A percentile compares a stretch with the other conserved stretches of the same genome.
These are phyloP conservation scores for Talaromyces sp. DNA, from an alignment of 2,329 filamentous ascomycete species.

Conservation along the genomic window DNA sequence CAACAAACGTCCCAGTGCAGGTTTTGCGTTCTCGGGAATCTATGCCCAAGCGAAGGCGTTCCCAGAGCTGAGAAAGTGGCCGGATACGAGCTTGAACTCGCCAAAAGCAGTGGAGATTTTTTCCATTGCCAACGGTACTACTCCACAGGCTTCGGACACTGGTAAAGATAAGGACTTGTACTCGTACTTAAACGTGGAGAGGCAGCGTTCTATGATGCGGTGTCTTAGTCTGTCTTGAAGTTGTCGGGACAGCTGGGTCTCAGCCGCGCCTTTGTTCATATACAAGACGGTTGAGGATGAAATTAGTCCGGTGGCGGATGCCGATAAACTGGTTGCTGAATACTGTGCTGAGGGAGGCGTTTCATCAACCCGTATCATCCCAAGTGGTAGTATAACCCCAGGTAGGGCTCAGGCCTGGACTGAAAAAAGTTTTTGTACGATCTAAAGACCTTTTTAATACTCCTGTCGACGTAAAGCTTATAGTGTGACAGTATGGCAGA, in stretches of 20 bases:
- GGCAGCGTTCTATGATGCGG: no score
- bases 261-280: conserved; percentile 23
- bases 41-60: conserved; percentile 24
- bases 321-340: conserved; percentile 20
- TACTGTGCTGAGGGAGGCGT: conserved; percentile 19
- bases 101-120: conserved; percentile 16
- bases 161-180: conserved; percentile 14
- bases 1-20: neutral
- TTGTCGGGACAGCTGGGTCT: conserved; percentile 25
- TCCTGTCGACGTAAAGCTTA: no score
- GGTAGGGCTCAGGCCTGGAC: no score
- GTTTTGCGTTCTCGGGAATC: conserved; percentile 13
- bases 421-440: no score
- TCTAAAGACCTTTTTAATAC: no score
- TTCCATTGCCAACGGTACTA: no score
- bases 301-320: conserved; percentile 21
- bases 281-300: conserved; percentile 29
- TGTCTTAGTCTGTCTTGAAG: no score
- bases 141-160: no score
- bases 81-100: conserved; percentile 14
- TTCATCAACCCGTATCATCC: no score
- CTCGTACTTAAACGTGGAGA: conserved; percentile 22
- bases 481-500: no score
- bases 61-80: conserved; percentile 12
- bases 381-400: no score